phyloP scores from a whole-genome alignment of 139 green algal genomes.

The Chlorella vulgaris region DNA sequence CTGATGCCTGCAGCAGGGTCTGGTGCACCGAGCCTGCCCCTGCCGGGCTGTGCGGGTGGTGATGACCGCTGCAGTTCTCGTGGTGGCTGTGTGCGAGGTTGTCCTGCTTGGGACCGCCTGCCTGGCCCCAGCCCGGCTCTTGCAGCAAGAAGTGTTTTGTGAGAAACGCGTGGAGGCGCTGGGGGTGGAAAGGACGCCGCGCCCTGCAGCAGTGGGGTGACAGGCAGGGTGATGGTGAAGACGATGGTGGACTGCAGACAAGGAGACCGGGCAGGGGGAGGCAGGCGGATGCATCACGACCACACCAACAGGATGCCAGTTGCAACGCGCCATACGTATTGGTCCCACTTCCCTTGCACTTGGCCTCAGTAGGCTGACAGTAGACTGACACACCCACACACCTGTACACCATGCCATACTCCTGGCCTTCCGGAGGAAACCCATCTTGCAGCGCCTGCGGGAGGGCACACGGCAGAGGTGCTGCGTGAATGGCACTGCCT shows the following conservation, averaged over 20 bases:
- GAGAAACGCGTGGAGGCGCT: slow-evolving; percentile 66
- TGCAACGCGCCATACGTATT: no score
- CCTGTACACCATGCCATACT: slow-evolving; percentile 64
- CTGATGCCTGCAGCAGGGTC: slow-evolving; percentile 12
- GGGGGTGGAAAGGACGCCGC: slow-evolving; percentile 80
- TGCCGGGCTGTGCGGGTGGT: not conserved
- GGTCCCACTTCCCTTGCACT: no score
- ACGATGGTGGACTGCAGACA: not conserved
- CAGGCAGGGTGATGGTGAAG: not conserved
- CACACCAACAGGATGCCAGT: not conserved
- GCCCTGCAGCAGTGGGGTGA: slow-evolving; percentile 48
- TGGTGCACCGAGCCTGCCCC: not conserved
- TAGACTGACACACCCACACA: not conserved
- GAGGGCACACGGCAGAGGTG: not conserved
- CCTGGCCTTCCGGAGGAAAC: slow-evolving; percentile 47
- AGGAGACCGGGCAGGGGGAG: not conserved
- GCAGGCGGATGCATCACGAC: not conserved
- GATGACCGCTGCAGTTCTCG: not conserved
- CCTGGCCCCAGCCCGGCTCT: slow-evolving; percentile 24
- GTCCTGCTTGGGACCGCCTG: not conserved
- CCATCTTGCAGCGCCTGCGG: slow-evolving; percentile 40
- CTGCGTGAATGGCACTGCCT: not conserved
- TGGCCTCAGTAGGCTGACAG: not conserved
- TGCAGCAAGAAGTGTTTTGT: slow-evolving; percentile 43
- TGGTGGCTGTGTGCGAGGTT: not conserved